Base-by-base conservation (phyloP, 768 basidiomycete species). In the Russula dissimulans region DNA sequence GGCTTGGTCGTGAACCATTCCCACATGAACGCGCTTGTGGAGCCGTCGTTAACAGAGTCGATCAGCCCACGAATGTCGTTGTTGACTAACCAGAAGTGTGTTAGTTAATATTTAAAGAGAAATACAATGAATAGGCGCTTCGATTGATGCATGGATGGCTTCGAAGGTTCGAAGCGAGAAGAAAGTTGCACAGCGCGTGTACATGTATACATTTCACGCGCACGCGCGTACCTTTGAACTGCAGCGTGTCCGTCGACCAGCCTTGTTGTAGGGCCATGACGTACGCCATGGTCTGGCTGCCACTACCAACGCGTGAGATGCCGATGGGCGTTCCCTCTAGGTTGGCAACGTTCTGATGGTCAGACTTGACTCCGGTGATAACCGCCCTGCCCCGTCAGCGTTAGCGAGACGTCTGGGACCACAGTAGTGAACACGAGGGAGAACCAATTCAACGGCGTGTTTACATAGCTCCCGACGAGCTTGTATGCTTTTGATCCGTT, bases 251-350 rank as follows among this genome's bases (percentile, higher is more conserved):
- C 1, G 81, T 71, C 67, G 74, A 75, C 94, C 94, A 97, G 15
- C 85, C 85, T 69, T 95, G 83, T 64, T 95, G 87, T 36, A 90
- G 74, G 4, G 91, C 91, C 89, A 97, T 90, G 29, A 97, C 92
- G 65, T 87, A 90, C 3, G 93, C 95, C 94, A 98, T 97, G 1
- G 91, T 92, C 70, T 95, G 89, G 64, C 87, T 89, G 26, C 93
- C 93, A 66, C 90, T 95, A 66, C 94, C 95, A 49, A 81, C 75
- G 42, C 95, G 77, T 29, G 92, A 95, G 55, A 97, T 95, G 4
- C 95, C 95, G 36, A 97, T 79, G 4, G 84, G 87, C 0, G 90
- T 89, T 5, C 83, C 90, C 64, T 86, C 78, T 12, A 98, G 77
- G 67, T 95, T 87, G 9, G 78, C 68, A 47, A 97, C 86, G 12